Base-by-base conservation (phyloP, 306 rosid species). In the Begonia fuchsioides region DNA sequence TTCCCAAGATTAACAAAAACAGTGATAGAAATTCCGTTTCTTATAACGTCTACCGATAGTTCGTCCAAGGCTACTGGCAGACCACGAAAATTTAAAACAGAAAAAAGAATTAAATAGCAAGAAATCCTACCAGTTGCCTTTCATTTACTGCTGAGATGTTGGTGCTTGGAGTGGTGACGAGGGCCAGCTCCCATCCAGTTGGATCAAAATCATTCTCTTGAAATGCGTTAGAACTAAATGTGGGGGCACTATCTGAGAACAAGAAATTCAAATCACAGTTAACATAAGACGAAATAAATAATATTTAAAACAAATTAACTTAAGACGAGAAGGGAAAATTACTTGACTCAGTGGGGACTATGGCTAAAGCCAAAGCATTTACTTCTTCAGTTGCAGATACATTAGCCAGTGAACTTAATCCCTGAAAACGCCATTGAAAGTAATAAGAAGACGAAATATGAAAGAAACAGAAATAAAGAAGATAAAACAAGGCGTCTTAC, bases 181-280 rank as follows among this genome's bases (percentile, higher is more conserved):
- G 76, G 49, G 98, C 96, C 58, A 92, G 86, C 62, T 92, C 98
- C 98, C 98, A 92, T 18, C 98, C 98, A 10, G 86, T 77, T 39
- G 98, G 88, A 67, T 86, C 98, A 70, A 75, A 92, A 63, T 82
- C 80, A 13, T 75, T 82, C 44, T 79, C 50, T 62, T 69, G 94
- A 26, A 64, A 17, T 13, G 77, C 59, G 59, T 60, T 65, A 32
- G 96, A 62, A 59, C 66, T 61, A 63, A 81, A 79, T 55, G 82
- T 76, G 44, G 92, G 87, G 12, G 87, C 56, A 44, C 75, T 35
- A 39, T 76, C 82, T 73, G 60, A 39, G 50, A 17, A 50, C 46
- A 55, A 52, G 60, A 52, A 55, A 44, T 48, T 54, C n/a, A 50
- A 62, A 44, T 54, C 32, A 56, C 49, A 54, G 46, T 19, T 35